Percentiles rank a stretch among this genome's conserved stretches.
Conservation (phyloP, 1,284 basidiomycete species). For the Pisolithus thermaeus region DNA sequence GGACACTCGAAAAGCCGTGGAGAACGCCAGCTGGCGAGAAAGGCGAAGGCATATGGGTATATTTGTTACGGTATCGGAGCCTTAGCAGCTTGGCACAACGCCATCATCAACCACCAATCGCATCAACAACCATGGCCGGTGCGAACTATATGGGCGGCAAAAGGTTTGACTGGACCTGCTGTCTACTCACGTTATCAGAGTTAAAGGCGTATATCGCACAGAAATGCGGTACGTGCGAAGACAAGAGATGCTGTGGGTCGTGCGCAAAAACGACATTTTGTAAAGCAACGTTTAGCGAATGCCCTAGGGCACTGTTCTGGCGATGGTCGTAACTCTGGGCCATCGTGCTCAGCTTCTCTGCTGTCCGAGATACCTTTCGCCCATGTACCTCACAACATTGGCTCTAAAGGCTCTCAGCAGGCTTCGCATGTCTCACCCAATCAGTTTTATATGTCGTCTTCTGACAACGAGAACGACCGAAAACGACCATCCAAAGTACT, state of each 20-base stretch:
- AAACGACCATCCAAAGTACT: slow-evolving; percentile 23
- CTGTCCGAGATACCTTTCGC: slow-evolving; percentile 20
- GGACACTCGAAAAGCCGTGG: neutral
- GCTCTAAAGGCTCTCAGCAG: neutral
- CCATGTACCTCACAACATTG: slow-evolving; percentile 17
- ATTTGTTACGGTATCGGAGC: too few species aligned
- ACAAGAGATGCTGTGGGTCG: slow-evolving; percentile 24
- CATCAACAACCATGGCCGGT: slow-evolving; percentile 17
- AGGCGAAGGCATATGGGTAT: too few species aligned
- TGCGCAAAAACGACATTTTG: slow-evolving; percentile 23
- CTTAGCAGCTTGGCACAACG: too few species aligned
- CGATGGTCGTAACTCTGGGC: slow-evolving; percentile 4
- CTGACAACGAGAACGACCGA: neutral
- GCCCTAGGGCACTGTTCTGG: slow-evolving; percentile 15
- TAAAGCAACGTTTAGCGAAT: slow-evolving; percentile 26
- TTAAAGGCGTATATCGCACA: slow-evolving; percentile 2
- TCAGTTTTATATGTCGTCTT: slow-evolving; percentile 2
- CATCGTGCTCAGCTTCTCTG: slow-evolving; percentile 8
- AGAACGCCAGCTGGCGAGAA: neutral
- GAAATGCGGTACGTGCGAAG: slow-evolving; percentile 19
- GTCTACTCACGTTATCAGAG: neutral
- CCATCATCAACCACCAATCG: neutral
- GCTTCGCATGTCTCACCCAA: neutral
- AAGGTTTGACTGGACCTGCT: slow-evolving; percentile 16
- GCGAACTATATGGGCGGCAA: slow-evolving; percentile 31